Evolutionary conservation across 768 basidiomycete genomes (phyloP).

Genomic region (Royoungia palumana): DNA sequence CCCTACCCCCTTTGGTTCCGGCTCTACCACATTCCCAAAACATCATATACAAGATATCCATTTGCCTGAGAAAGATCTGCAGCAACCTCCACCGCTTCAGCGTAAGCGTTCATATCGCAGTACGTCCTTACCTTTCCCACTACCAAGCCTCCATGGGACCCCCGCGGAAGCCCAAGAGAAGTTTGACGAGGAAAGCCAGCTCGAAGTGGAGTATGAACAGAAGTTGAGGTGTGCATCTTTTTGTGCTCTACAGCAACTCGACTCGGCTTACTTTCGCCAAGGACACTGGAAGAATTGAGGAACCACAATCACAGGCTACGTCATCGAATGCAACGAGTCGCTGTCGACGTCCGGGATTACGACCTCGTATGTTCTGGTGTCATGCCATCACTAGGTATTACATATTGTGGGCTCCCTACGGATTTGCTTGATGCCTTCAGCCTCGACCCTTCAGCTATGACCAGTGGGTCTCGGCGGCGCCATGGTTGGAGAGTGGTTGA

Average conservation of each 20-base stretch:
- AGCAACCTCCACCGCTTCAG: background rate
- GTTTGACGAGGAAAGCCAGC: slow-evolving; percentile 45
- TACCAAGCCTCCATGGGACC: slow-evolving; percentile 20
- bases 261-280: slow-evolving; percentile 24
- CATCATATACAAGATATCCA: slow-evolving; percentile 5
- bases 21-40: background rate
- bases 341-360: slow-evolving; percentile 60
- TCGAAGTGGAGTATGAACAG: slow-evolving; percentile 53
- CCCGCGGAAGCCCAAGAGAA: slow-evolving; percentile 36
- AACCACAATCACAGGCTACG: slow-evolving; percentile 66
- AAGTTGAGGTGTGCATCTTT: slow-evolving; percentile 21
- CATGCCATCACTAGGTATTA: slow-evolving; percentile 44
- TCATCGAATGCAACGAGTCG: slow-evolving; percentile 64
- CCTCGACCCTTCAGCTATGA: slow-evolving; percentile 77
- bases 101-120: slow-evolving; percentile 25
- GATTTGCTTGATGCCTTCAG: slow-evolving; percentile 72
- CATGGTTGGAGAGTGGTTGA: slow-evolving; percentile 73
- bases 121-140: slow-evolving; percentile 35
- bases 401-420: slow-evolving; percentile 50
- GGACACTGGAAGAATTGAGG: slow-evolving; percentile 56
- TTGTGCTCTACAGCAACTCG: background rate
- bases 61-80: background rate
- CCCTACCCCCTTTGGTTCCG: slow-evolving; percentile 7
- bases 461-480: slow-evolving; percentile 56
- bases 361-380: slow-evolving; percentile 56